Evolutionary conservation across 768 basidiomycete species (phyloP), one percentile per base, ranked within the genome.

Genomic region (Agaricus bisporus): DNA sequence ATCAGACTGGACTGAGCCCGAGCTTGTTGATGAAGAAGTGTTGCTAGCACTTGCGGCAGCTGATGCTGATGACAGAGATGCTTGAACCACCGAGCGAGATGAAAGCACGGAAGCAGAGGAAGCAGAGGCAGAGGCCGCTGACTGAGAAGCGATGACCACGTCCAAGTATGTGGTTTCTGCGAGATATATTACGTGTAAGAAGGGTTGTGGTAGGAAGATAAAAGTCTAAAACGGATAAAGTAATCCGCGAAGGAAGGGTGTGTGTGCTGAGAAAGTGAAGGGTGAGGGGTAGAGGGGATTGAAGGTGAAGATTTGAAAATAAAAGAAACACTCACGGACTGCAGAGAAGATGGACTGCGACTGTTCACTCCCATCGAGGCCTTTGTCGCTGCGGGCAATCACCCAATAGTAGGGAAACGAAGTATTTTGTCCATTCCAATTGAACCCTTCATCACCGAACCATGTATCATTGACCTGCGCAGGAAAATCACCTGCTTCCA

Each of bases 371-470:
- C 82, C 82, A 59, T 82, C 78, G 38, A 89, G 73, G 1, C 73
- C 67, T 43, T 68, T 60, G 58, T 82, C 77, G 45, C 71, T 75
- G 45, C 80, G 76, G n/a, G 83, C 85, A 59, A 95, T 75, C 48
- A 91, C 75, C 78, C 86, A 95, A 69, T 77, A 92, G 61, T 80
- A 93, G 0, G 86, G 83, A 68, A 80, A 91, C 8, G 79, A 71
- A 45, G 79, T 68, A 56, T 85, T 79, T 15, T 69, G 60, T 39
- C 78, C 78, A 43, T 75, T 64, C 70, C 77, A 85, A 2, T 67
- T 59, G 28, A 64, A 49, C 26, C 83, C 86, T 22, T 75, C 66
- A 0, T 60, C 35, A 28, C 85, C 86, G 66, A 82, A 91, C 88
- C 88, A 92, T 14, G 73, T 64, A 65, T 94, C 91, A 63, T 91